A percentile compares a stretch with the other conserved stretches of the same genome.
phyloP scores from a whole-genome alignment of 2,329 filamentous ascomycete species.

The Calonectria hongkongensis region DNA sequence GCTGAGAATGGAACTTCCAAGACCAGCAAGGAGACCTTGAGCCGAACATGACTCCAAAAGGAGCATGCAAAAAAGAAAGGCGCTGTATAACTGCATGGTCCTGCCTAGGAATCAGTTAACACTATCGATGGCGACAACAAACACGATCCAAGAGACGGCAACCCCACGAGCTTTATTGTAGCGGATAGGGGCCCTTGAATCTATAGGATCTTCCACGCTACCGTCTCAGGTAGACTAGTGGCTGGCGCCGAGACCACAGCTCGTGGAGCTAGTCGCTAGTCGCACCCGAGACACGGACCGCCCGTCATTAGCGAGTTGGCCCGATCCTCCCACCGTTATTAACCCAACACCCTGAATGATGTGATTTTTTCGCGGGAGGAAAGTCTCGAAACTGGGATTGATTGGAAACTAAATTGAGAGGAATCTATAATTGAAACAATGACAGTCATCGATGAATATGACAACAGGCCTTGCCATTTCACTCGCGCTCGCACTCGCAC shows the following conservation, averaged over 20 bases:
- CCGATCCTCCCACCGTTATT: too few species aligned
- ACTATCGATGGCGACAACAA: background rate
- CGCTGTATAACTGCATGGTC: constrained; percentile 10
- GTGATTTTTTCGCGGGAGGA: too few species aligned
- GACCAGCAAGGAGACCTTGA: background rate
- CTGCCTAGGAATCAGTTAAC: background rate
- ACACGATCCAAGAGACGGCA: background rate
- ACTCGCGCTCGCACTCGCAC: too few species aligned
- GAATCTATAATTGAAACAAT: too few species aligned
- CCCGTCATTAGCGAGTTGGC: background rate
- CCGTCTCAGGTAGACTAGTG: constrained; percentile 8
- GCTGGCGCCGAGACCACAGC: background rate
- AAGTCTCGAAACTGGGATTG: too few species aligned
- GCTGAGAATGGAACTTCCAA: background rate
- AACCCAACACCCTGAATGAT: too few species aligned
- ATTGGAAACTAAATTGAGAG: too few species aligned
- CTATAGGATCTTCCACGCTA: background rate
- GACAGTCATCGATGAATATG: too few species aligned
- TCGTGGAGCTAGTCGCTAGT: background rate
- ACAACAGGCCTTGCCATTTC: too few species aligned
- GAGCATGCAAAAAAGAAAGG: background rate
- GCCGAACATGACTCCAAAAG: background rate
- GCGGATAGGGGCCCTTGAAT: constrained; percentile 4
- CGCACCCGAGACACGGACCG: background rate
- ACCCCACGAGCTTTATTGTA: background rate